These are phyloP conservation scores for Apophysomyces variabilis DNA, from an alignment of 371 early-diverging fungal genomes.

Conservation along the genomic window DNA sequence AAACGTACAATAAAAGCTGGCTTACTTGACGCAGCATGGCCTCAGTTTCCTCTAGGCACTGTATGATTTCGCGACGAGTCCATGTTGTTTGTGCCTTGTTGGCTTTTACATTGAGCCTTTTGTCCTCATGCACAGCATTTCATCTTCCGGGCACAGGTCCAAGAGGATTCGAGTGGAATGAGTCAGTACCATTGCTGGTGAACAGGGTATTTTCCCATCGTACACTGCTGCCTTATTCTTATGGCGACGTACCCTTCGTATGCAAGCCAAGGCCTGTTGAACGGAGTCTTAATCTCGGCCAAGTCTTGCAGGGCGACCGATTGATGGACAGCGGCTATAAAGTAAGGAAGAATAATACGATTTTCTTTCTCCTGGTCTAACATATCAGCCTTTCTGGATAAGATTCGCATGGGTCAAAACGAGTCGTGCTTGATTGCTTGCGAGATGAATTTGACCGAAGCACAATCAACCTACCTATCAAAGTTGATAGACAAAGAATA, in stretches of 20 bases:
- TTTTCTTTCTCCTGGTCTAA: background rate
- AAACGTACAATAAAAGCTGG: too few species aligned
- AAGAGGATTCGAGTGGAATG: constrained; percentile 58
- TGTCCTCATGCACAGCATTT: constrained; percentile 44
- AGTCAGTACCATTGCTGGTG: constrained; percentile 67
- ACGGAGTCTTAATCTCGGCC: constrained; percentile 73
- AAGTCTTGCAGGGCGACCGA: constrained; percentile 83
- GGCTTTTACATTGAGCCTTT: background rate
- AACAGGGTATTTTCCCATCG: constrained; percentile 73
- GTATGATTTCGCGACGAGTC: too few species aligned
- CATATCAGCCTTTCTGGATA: background rate
- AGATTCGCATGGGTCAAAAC: constrained; percentile 29
- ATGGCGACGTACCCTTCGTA: constrained; percentile 71
- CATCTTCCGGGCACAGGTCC: constrained; percentile 82
- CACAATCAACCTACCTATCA: constrained; percentile 47
- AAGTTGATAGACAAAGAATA: constrained; percentile 59
- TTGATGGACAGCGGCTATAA: constrained; percentile 59
- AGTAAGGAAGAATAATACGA: constrained; percentile 23
- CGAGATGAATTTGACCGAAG: constrained; percentile 32
- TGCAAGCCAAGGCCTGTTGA: constrained; percentile 58
- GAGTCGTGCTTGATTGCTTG: constrained; percentile 54
- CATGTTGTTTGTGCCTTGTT: background rate
- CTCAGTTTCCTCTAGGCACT: too few species aligned
- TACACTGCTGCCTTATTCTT: constrained; percentile 75
- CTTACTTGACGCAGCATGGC: too few species aligned